Conservation (phyloP, 2,329 filamentous ascomycete genomes). For the Ascocoryne sarcoides region DNA sequence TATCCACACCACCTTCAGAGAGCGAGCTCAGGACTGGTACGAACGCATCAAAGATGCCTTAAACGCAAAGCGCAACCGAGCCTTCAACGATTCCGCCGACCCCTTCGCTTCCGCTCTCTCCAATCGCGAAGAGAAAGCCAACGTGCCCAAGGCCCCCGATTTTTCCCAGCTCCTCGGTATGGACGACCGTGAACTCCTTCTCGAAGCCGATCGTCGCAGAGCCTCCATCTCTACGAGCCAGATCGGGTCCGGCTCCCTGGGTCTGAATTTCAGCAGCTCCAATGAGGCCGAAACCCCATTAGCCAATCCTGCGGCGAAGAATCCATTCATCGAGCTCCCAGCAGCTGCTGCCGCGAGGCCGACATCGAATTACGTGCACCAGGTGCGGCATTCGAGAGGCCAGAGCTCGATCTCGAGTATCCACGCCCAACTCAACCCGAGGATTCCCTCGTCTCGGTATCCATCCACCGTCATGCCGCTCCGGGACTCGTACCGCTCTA, state of each 20-base stretch:
- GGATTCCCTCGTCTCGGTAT: conserved; percentile 15
- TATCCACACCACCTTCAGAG: conserved; percentile 19
- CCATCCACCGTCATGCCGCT: conserved; percentile 24
- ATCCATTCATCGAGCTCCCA: conserved; percentile 10
- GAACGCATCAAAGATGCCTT: conserved; percentile 34
- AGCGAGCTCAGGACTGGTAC: conserved; percentile 39
- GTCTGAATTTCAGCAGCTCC: conserved; percentile 18
- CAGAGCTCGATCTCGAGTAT: conserved; percentile 31
- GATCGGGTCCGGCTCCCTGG: conserved; percentile 18
- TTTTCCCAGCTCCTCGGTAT: conserved; percentile 24
- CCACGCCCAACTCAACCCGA: background rate
- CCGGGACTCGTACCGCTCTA: conserved; percentile 30
- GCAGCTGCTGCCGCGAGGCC: conserved; percentile 21
- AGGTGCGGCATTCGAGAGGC: conserved; percentile 41
- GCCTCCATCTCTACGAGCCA: conserved; percentile 2
- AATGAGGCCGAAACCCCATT: conserved; percentile 17
- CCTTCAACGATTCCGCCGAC: conserved; percentile 28
- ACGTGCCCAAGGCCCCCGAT: conserved; percentile 13
- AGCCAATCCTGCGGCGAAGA: conserved; percentile 14
- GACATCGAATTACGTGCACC: conserved; percentile 36
- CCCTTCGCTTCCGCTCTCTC: conserved; percentile 30
- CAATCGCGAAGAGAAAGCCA: conserved; percentile 21
- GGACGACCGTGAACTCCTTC: conserved; percentile 22
- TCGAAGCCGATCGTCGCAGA: conserved; percentile 19
- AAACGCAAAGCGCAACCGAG: conserved; percentile 28